Evolutionary conservation across 495 filamentous ascomycete species (phyloP).

Genomic region (Podospora appendiculata): DNA sequence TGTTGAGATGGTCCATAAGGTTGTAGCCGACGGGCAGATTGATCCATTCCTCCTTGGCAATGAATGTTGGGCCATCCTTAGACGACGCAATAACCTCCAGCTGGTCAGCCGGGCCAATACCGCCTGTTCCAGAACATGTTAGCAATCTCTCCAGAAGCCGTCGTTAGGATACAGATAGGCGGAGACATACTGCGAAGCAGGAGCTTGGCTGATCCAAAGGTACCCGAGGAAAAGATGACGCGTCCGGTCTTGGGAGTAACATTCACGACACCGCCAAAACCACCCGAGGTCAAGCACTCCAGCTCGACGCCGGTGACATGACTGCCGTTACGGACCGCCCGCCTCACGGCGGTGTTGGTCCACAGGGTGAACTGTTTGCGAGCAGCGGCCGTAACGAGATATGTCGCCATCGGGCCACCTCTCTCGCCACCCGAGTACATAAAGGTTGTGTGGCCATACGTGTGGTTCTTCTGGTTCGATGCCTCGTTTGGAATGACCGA

Average conservation of each 20-base stretch:
- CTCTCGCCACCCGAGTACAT: conserved; percentile 62
- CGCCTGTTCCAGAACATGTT: conserved; percentile 20
- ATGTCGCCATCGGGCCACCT: conserved; percentile 65
- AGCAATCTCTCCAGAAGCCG: not conserved
- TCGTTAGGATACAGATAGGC: not conserved
- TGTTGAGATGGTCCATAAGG: conserved; percentile 65
- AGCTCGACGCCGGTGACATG: conserved; percentile 62
- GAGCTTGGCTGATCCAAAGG: conserved; percentile 67
- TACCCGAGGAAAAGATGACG: conserved; percentile 61
- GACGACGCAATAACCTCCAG: conserved; percentile 49
- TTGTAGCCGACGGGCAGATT: conserved; percentile 68
- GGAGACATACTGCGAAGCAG: conserved; percentile 39
- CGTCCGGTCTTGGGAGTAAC: conserved; percentile 50
- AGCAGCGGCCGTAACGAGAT: conserved; percentile 54
- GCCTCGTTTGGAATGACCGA: conserved; percentile 51
- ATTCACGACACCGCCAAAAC: conserved; percentile 50
- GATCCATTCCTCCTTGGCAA: conserved; percentile 51
- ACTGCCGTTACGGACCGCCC: conserved; percentile 54
- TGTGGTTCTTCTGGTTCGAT: conserved; percentile 56
- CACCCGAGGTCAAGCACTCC: conserved; percentile 44
- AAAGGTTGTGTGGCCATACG: conserved; percentile 58
- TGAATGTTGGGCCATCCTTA: conserved; percentile 42
- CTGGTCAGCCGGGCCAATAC: conserved; percentile 56
- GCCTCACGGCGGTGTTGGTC: conserved; percentile 54
- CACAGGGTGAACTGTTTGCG: conserved; percentile 58